Base-by-base conservation (phyloP, 2,329 filamentous ascomycete genomes). In the Elsinoe australis region DNA sequence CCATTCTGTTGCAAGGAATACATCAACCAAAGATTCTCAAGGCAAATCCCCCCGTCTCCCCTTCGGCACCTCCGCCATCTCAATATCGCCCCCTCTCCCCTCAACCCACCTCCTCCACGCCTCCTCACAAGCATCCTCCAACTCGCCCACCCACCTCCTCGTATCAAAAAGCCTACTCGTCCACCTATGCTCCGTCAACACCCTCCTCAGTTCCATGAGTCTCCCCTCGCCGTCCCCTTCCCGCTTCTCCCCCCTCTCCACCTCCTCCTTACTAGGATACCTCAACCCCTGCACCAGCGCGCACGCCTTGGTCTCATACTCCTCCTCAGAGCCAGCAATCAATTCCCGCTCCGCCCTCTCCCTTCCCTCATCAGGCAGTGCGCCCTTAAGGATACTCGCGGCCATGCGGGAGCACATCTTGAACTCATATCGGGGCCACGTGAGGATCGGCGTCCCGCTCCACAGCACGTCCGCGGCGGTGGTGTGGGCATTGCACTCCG, bases 351-450 rank as follows among this genome's bases (percentile, higher is more conserved):
- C 83, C 0, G 84, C 85, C 50, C 70, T 71, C 5, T 70, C 68
- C 2, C 90, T 88, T n/a, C 80, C 78, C 0, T 71, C 74, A 55
- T 80, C 83, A 0, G 92, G 92, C 3, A 98, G 69, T 0, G 92
- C 92, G 12, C 92, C 92, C 54, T 81, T 85, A 22, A 98, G 74
- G 49, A 98, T 96, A 8, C 87, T 95, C 5, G 92, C 89, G 5
- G 90, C 92, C 85, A 98, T 98, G 47, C 92, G 85, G 34, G 87
- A 94, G 66, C 92, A 98, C 92, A 98, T 98, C 67, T 98, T 98
- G 69, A 95, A 95, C 44, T 85, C 79, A 64, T 96, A 95, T 28
- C 92, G 79, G 8, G 92, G 89, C 22, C 92, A 73, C 0, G 92
- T 98, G 21, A 98, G 73, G 17, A 98, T 71, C 4, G 92, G 92